Conservation (phyloP, 495 filamentous ascomycete genomes). For the Penicillium arizonense region DNA sequence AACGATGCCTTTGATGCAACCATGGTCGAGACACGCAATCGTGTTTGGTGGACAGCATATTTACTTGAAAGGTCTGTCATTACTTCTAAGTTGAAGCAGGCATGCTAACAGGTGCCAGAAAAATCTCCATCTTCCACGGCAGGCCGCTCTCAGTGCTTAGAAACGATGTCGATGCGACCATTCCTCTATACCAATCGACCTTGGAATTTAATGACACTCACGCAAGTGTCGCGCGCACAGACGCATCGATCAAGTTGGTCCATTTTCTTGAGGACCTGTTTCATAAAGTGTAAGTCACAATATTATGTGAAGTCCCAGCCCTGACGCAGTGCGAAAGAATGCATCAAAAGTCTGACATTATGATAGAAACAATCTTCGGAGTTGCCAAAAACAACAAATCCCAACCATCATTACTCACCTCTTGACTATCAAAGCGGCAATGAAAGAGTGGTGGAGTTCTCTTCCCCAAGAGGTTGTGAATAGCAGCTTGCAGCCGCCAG, state of each 20-base stretch:
- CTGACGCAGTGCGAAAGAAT: no score
- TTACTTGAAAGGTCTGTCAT: conserved; percentile 37
- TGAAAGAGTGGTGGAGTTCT: conserved; percentile 28
- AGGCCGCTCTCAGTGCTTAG: conserved; percentile 29
- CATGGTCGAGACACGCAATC: conserved; percentile 35
- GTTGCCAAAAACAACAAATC: conserved; percentile 9
- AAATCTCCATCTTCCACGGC: conserved; percentile 34
- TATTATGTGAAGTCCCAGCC: no score
- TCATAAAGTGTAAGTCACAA: conserved; percentile 20
- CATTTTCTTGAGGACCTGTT: conserved; percentile 24
- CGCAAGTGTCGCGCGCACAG: conserved; percentile 7
- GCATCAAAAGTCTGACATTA: conserved; percentile 6
- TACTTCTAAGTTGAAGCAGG: no score
- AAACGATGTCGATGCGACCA: conserved; percentile 30
- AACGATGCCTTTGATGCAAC: conserved; percentile 18
- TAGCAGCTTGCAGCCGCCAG: background rate
- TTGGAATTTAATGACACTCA: background rate
- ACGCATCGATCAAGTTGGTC: conserved; percentile 21
- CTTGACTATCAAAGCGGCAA: conserved; percentile 4
- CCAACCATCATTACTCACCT: conserved; percentile 10
- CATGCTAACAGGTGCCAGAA: conserved; percentile 7
- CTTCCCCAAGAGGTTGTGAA: conserved; percentile 13
- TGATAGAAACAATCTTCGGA: conserved; percentile 16
- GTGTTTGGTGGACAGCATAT: conserved; percentile 41
- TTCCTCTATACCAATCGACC: conserved; percentile 21